A percentile compares a stretch with the other conserved stretches of the same genome.
Evolutionary conservation across 1,284 basidiomycete species (phyloP).

Genomic region (Trametes polyzona): DNA sequence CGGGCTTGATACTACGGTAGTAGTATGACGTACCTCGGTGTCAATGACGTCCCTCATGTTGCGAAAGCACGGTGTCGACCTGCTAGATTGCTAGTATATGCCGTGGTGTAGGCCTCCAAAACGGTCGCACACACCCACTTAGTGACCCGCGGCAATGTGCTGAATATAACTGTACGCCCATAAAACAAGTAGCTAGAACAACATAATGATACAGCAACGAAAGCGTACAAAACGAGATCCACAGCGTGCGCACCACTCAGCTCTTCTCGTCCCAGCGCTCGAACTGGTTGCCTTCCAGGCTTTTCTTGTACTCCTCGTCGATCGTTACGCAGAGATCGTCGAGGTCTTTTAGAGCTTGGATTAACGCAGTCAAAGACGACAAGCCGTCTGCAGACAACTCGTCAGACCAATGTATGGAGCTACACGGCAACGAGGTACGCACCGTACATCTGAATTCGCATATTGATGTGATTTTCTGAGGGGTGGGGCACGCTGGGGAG

Average conservation of each 20-base stretch:
- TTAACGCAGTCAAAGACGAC: slow-evolving; percentile 79
- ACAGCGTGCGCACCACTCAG: slow-evolving; percentile 36
- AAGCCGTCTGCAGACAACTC: slow-evolving; percentile 60
- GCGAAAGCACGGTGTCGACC: too few relatives aligned
- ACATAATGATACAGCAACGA: slow-evolving; percentile 30
- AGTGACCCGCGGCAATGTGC: too few relatives aligned
- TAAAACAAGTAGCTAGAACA: slow-evolving; percentile 11
- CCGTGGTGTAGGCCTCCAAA: too few relatives aligned
- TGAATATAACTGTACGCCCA: neutral
- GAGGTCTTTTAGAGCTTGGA: slow-evolving; percentile 75
- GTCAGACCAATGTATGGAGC: neutral
- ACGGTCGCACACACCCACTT: too few relatives aligned
- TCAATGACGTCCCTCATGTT: too few relatives aligned
- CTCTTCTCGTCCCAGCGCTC: slow-evolving; percentile 73
- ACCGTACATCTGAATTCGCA: slow-evolving; percentile 99
- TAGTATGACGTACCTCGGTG: too few relatives aligned
- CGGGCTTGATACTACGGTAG: too few relatives aligned
- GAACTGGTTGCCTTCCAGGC: slow-evolving; percentile 55
- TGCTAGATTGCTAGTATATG: too few relatives aligned
- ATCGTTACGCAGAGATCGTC: slow-evolving; percentile 75
- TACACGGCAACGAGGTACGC: slow-evolving; percentile 39
- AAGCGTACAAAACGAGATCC: slow-evolving; percentile 6
- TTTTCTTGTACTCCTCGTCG: slow-evolving; percentile 64
- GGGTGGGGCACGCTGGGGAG: slow-evolving; percentile 86
- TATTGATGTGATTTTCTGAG: slow-evolving; percentile 94